A percentile compares a stretch with the other conserved stretches of the same genome.
These are phyloP conservation scores for Boletus subcaerulescens DNA, from an alignment of 768 basidiomycete genomes.

Conservation along the genomic window DNA sequence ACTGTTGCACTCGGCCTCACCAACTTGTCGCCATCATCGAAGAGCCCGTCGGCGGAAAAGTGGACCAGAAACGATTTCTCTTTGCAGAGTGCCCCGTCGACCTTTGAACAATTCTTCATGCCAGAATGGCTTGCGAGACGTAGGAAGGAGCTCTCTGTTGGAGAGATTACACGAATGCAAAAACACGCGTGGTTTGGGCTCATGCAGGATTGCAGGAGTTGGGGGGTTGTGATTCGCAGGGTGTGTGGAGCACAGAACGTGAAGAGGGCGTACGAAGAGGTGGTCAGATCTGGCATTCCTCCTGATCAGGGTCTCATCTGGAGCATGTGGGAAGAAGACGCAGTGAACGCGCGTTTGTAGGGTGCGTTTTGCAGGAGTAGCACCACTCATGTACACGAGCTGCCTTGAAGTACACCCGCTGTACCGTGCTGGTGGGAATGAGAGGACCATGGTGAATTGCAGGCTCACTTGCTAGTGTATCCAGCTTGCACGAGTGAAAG, in stretches of 20 bases:
- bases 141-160: conserved; percentile 42
- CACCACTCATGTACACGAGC: not conserved
- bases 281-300: conserved; percentile 45
- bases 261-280: conserved; percentile 44
- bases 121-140: conserved; percentile 63
- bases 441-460: too few species aligned
- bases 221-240: conserved; percentile 51
- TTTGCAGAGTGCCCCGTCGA: not conserved
- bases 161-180: conserved; percentile 50
- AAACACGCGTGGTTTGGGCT: conserved; percentile 55
- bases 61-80: conserved; percentile 42
- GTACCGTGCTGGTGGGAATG: too few species aligned
- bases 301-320: conserved; percentile 59
- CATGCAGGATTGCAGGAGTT: conserved; percentile 51
- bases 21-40: conserved; percentile 47
- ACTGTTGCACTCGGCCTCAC: conserved; percentile 55
- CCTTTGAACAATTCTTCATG: conserved; percentile 62
- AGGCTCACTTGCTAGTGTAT: too few species aligned
- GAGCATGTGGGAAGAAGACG: conserved; percentile 58
- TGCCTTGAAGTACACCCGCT: too few species aligned
- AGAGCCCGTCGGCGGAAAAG: conserved; percentile 28
- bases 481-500: too few species aligned
- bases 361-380: not conserved
- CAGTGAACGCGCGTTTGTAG: conserved; percentile 13
- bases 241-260: conserved; percentile 48